Percentiles rank a stretch among this genome's conserved stretches.
These are phyloP conservation scores for Lineolata rhizophorae DNA, from an alignment of 495 filamentous ascomycete genomes.

Conservation along the genomic window DNA sequence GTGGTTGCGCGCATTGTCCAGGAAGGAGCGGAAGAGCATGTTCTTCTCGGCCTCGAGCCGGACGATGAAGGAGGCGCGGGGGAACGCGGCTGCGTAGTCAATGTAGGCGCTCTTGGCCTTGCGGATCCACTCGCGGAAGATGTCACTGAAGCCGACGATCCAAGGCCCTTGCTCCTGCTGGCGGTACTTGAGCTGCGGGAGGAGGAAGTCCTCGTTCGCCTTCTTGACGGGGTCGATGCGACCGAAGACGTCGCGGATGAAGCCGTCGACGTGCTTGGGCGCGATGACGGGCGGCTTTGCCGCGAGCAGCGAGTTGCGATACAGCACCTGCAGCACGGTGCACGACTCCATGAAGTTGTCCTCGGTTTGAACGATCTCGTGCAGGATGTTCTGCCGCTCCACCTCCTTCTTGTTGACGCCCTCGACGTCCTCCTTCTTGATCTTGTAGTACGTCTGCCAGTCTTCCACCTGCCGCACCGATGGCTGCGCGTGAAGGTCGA, in stretches of 20 bases:
- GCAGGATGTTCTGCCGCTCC: slow-evolving; percentile 78
- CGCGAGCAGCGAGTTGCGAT: slow-evolving; percentile 56
- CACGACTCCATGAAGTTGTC: slow-evolving; percentile 76
- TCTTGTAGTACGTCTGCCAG: slow-evolving; percentile 79
- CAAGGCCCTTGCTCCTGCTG: slow-evolving; percentile 94
- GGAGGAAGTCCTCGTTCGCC: slow-evolving; percentile 83
- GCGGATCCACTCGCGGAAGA: slow-evolving; percentile 96
- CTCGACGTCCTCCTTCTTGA: slow-evolving; percentile 55
- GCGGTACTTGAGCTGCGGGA: slow-evolving; percentile 89
- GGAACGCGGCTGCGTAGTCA: slow-evolving; percentile 77
- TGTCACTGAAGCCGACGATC: slow-evolving; percentile 83
- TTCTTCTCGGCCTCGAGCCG: slow-evolving; percentile 73
- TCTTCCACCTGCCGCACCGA: slow-evolving; percentile 50
- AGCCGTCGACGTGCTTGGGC: slow-evolving; percentile 48
- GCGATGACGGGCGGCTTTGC: slow-evolving; percentile 66
- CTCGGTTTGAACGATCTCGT: slow-evolving; percentile 90
- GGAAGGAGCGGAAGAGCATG: slow-evolving; percentile 63
- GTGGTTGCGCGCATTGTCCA: slow-evolving; percentile 56
- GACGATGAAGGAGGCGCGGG: slow-evolving; percentile 60
- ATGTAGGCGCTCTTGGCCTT: slow-evolving; percentile 80
- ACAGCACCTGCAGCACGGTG: slow-evolving; percentile 62
- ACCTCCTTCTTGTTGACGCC: slow-evolving; percentile 63
- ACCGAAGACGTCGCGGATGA: slow-evolving; percentile 71
- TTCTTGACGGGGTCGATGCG: slow-evolving; percentile 73
- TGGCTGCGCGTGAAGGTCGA: slow-evolving; percentile 54